These are phyloP conservation scores for Boletus insuetus DNA, from an alignment of 768 basidiomycete species.

Conservation along the genomic window DNA sequence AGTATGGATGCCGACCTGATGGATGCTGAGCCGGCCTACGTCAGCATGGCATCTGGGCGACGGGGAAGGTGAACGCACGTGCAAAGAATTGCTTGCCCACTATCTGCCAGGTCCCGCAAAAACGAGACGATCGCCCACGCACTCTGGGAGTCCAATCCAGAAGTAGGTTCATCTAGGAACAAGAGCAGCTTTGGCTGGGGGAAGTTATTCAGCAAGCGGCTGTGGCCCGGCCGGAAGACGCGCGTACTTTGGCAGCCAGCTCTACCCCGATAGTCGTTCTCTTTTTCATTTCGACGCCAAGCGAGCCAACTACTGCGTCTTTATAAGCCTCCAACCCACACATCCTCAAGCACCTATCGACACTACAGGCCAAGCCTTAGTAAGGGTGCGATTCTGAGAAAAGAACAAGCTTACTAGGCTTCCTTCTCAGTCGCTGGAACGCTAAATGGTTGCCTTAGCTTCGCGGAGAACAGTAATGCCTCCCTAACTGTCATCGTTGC, in stretches of 20 bases:
- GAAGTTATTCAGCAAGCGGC: not conserved
- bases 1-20: slow-evolving; percentile 27
- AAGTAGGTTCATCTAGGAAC: slow-evolving; percentile 89
- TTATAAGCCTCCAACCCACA: slow-evolving; percentile 61
- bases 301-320: slow-evolving; percentile 66
- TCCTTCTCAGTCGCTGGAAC: slow-evolving; percentile 72
- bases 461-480: slow-evolving; percentile 76
- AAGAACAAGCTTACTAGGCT: slow-evolving; percentile 55
- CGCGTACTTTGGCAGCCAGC: slow-evolving; percentile 65
- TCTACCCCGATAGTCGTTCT: slow-evolving; percentile 86
- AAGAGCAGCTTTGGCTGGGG: slow-evolving; percentile 69
- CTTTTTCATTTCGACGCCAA: slow-evolving; percentile 73
- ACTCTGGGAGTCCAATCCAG: slow-evolving; percentile 83
- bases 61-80: slow-evolving; percentile 47
- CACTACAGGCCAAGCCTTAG: slow-evolving; percentile 33
- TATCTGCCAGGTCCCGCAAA: slow-evolving; percentile 70
- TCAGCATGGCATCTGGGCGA: not conserved
- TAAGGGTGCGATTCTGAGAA: not conserved
- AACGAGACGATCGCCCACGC: slow-evolving; percentile 82
- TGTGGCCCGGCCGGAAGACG: too few relatives aligned
- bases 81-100: slow-evolving; percentile 89
- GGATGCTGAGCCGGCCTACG: slow-evolving; percentile 33
- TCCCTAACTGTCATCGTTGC: slow-evolving; percentile 76
- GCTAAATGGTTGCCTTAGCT: slow-evolving; percentile 66
- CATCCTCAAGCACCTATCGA: slow-evolving; percentile 57